Evolutionary conservation across 352 stramenopile species (phyloP).

Genomic region (Thalassiosira sp.): DNA sequence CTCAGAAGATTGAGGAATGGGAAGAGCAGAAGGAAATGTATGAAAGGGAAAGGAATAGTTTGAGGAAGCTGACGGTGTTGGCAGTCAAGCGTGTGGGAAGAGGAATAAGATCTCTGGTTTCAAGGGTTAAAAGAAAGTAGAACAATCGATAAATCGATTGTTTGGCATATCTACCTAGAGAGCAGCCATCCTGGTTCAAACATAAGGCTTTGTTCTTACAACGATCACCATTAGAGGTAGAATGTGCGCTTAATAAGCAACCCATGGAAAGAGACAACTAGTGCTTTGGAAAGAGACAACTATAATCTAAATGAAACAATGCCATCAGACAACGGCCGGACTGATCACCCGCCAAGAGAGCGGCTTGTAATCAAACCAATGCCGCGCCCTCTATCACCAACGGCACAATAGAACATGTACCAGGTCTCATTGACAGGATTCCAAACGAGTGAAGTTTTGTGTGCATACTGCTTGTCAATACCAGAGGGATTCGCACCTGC

Average conservation of each 20-base stretch:
- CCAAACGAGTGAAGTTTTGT: conserved; percentile 46
- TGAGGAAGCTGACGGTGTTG: conserved; percentile 29
- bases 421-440: conserved; percentile 25
- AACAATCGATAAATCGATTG: neutral
- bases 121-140: conserved; percentile 15
- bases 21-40: conserved; percentile 26
- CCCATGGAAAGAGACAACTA: too few species aligned
- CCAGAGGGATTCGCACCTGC: conserved; percentile 35
- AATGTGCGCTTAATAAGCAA: too few species aligned
- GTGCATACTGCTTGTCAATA: conserved; percentile 52
- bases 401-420: conserved; percentile 56
- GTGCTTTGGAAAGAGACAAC: too few species aligned
- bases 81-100: conserved; percentile 23
- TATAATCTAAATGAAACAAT: too few species aligned
- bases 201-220: neutral
- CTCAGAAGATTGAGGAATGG: conserved; percentile 2
- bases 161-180: neutral
- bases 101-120: conserved; percentile 9
- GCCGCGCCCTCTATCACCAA: conserved; percentile 38
- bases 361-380: conserved; percentile 52
- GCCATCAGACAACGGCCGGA: too few species aligned
- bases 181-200: too few species aligned
- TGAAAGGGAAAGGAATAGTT: conserved; percentile 34
- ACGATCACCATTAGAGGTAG: too few species aligned
- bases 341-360: too few species aligned